These are phyloP conservation scores for Ceratobasidium sp. DNA, from an alignment of 1,284 basidiomycete species.

Conservation along the genomic window DNA sequence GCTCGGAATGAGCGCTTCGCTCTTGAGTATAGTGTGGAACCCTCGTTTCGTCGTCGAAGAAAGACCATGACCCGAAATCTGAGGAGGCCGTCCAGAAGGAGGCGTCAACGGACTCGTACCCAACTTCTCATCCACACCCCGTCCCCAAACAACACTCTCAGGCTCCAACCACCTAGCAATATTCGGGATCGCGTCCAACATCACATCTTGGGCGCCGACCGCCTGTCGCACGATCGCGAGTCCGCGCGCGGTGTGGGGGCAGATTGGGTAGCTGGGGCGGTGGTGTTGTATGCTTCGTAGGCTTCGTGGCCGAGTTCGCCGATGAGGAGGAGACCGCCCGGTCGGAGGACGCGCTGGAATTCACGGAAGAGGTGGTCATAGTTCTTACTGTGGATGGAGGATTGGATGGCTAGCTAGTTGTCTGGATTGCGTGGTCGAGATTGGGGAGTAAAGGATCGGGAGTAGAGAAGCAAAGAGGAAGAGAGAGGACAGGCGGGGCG, in stretches of 20 bases:
- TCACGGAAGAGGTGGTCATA: slow-evolving; percentile 27
- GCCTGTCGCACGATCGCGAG: slow-evolving; percentile 10
- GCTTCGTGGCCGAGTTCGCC: slow-evolving; percentile 9
- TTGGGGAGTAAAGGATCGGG: no score
- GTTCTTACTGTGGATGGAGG: no score
- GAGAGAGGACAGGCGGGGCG: no score
- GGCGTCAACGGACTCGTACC: background rate
- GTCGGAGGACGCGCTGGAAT: slow-evolving; percentile 23
- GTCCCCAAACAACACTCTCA: background rate
- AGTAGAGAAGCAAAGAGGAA: no score
- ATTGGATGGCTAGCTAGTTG: no score
- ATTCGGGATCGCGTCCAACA: background rate
- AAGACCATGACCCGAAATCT: background rate
- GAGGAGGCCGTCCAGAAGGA: background rate
- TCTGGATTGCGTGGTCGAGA: no score
- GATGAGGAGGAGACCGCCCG: slow-evolving; percentile 18
- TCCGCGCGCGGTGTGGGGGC: background rate
- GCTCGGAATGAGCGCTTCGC: background rate
- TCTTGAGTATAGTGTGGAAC: background rate
- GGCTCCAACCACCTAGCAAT: slow-evolving; percentile 19
- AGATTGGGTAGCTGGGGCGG: background rate
- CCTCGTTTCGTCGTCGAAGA: slow-evolving; percentile 13
- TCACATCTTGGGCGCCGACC: slow-evolving; percentile 7
- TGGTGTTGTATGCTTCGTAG: slow-evolving; percentile 22
- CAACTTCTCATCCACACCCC: background rate